Conservation (phyloP, 768 basidiomycete genomes). For the Cubamyces lactineus region DNA sequence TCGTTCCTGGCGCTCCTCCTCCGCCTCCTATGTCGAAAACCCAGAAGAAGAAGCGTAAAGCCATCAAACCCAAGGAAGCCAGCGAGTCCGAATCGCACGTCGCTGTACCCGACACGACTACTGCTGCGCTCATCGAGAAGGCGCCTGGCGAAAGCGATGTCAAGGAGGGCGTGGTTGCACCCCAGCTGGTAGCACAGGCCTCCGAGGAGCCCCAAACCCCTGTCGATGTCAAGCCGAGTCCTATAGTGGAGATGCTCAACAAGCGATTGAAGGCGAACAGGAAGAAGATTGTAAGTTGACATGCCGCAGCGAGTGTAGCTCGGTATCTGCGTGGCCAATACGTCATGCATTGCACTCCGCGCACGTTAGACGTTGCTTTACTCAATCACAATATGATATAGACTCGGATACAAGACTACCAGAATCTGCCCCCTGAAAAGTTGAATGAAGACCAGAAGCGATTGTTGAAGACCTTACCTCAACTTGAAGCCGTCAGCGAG, state of each 20-base stretch:
- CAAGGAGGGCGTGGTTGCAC: constrained; percentile 50
- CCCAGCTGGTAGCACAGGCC: constrained; percentile 48
- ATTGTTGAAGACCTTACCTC: constrained; percentile 69
- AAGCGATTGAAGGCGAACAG: constrained; percentile 77
- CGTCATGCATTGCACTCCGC: constrained; percentile 14
- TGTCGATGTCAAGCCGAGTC: constrained; percentile 52
- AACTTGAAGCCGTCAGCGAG: constrained; percentile 76
- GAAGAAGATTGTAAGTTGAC: constrained; percentile 78
- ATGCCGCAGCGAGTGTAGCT: constrained; percentile 4
- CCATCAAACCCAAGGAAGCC: constrained; percentile 42
- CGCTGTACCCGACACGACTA: constrained; percentile 48
- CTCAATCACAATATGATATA: constrained; percentile 35
- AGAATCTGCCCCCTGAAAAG: constrained; percentile 64
- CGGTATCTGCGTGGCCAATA: constrained; percentile 18
- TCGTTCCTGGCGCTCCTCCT: constrained; percentile 80
- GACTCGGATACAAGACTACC: constrained; percentile 76
- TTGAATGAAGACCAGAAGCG: constrained; percentile 90
- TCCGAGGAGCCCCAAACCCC: constrained; percentile 27
- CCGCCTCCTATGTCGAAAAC: constrained; percentile 61
- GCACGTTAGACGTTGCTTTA: background rate
- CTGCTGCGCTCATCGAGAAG: constrained; percentile 52
- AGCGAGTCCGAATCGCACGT: constrained; percentile 53
- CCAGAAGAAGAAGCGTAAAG: constrained; percentile 67
- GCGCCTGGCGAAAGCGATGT: constrained; percentile 51
- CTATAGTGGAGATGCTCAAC: constrained; percentile 75